Evolutionary conservation across 768 basidiomycete genomes (phyloP).

Genomic region (Rhizopogon sp.): DNA sequence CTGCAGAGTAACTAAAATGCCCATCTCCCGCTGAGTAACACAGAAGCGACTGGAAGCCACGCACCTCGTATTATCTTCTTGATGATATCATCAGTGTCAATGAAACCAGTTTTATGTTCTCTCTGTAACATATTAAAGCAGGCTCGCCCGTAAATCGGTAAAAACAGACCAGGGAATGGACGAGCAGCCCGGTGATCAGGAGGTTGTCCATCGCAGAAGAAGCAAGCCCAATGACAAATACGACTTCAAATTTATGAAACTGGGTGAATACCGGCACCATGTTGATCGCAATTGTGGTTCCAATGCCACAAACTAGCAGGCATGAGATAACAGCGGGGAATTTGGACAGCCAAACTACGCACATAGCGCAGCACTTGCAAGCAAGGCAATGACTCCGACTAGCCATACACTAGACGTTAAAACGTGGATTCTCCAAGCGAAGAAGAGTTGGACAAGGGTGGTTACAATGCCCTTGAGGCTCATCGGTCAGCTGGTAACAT

Average conservation of each 20-base stretch:
- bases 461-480: constrained; percentile 18
- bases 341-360: background rate
- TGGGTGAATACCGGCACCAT: constrained; percentile 22
- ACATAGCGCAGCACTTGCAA: constrained; percentile 17
- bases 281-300: constrained; percentile 23
- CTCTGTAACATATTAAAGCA: constrained; percentile 20
- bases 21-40: background rate
- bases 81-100: constrained; percentile 32
- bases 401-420: constrained; percentile 10
- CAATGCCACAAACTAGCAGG: constrained; percentile 24
- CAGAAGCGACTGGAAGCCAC: background rate
- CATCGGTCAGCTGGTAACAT: background rate
- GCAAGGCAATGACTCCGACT: constrained; percentile 6
- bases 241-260: constrained; percentile 24
- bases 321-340: constrained; percentile 1
- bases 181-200: constrained; percentile 40
- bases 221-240: constrained; percentile 39
- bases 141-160: background rate
- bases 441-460: constrained; percentile 22
- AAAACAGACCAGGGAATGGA: constrained; percentile 35
- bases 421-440: constrained; percentile 22
- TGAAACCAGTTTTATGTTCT: constrained; percentile 29
- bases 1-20: constrained; percentile 31
- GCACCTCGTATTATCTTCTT: constrained; percentile 31
- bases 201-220: constrained; percentile 40